These are phyloP conservation scores for Sporisorium scitamineum DNA, from an alignment of 1,284 basidiomycete species.

Conservation along the genomic window DNA sequence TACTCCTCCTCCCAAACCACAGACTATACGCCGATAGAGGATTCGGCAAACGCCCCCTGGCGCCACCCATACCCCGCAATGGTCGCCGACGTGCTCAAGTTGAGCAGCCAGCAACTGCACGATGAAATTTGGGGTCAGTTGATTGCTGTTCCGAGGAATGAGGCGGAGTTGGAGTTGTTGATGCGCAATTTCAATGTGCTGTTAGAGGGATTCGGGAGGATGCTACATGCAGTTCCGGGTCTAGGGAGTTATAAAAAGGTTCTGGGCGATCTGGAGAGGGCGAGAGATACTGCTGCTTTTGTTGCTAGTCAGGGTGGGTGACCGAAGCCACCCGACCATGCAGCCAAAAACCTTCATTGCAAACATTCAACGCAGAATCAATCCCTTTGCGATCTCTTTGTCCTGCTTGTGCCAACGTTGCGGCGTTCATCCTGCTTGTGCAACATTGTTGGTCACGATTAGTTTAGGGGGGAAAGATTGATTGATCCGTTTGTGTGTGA, in stretches of 20 bases:
- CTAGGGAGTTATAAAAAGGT: constrained; percentile 31
- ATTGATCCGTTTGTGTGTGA: too few species aligned
- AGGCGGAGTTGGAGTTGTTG: constrained; percentile 22
- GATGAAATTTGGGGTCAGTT: constrained; percentile 52
- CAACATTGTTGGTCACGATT: too few species aligned
- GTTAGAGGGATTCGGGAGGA: constrained; percentile 35
- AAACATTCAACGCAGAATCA: too few species aligned
- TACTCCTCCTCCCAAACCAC: constrained; percentile 2
- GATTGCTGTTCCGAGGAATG: constrained; percentile 34
- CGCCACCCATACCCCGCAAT: constrained; percentile 48
- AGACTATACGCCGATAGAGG: constrained; percentile 39
- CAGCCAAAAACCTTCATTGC: too few species aligned
- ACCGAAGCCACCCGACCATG: too few species aligned
- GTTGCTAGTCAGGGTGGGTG: constrained; percentile 38
- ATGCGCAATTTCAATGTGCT: constrained; percentile 38
- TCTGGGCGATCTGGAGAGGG: constrained; percentile 35
- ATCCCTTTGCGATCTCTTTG: too few species aligned
- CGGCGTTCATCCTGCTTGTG: too few species aligned
- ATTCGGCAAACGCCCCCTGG: constrained; percentile 45
- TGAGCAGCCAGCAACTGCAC: constrained; percentile 35
- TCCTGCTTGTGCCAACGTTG: too few species aligned
- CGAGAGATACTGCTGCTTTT: constrained; percentile 41
- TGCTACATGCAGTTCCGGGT: constrained; percentile 44
- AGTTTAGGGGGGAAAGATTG: too few species aligned
- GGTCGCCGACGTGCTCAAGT: constrained; percentile 40